These are phyloP conservation scores for Agaricus blazei DNA, from an alignment of 768 basidiomycete genomes.

Conservation along the genomic window DNA sequence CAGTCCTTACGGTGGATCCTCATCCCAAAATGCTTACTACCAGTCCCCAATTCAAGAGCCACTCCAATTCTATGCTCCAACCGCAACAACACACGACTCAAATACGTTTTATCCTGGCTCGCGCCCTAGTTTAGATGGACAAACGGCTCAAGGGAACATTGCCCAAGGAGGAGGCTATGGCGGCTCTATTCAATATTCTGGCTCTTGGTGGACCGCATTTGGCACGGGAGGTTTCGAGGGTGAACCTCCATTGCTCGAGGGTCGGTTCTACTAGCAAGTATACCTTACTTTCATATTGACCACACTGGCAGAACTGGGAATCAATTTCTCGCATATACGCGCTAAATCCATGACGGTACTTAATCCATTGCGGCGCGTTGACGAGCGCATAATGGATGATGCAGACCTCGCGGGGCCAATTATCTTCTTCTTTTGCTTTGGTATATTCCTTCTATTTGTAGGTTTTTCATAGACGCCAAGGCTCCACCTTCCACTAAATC, in stretches of 20 bases:
- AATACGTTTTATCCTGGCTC: conserved; percentile 60
- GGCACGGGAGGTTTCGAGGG: conserved; percentile 94
- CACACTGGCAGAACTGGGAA: conserved; percentile 73
- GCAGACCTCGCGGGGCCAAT: conserved; percentile 96
- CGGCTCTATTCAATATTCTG: conserved; percentile 60
- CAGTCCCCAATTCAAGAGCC: conserved; percentile 50
- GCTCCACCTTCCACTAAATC: conserved; percentile 8
- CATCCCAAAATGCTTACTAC: conserved; percentile 59
- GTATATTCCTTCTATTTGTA: conserved; percentile 86
- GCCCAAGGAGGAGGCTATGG: conserved; percentile 8
- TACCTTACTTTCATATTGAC: neutral
- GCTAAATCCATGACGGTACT: conserved; percentile 93
- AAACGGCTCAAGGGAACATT: conserved; percentile 37
- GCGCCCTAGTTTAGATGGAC: conserved; percentile 74
- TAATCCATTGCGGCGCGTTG: conserved; percentile 80
- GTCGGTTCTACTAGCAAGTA: conserved; percentile 34
- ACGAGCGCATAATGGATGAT: conserved; percentile 97
- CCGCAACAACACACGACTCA: conserved; percentile 37
- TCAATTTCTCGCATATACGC: conserved; percentile 95
- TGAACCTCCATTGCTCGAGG: conserved; percentile 92
- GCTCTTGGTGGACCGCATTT: conserved; percentile 94
- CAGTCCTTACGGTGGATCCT: conserved; percentile 54
- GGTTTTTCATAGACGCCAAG: conserved; percentile 26
- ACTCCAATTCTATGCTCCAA: conserved; percentile 76
- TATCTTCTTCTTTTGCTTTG: conserved; percentile 93